Base-by-base conservation (phyloP, 202 grass and related monocot species). In the Elaeis oleifera region DNA sequence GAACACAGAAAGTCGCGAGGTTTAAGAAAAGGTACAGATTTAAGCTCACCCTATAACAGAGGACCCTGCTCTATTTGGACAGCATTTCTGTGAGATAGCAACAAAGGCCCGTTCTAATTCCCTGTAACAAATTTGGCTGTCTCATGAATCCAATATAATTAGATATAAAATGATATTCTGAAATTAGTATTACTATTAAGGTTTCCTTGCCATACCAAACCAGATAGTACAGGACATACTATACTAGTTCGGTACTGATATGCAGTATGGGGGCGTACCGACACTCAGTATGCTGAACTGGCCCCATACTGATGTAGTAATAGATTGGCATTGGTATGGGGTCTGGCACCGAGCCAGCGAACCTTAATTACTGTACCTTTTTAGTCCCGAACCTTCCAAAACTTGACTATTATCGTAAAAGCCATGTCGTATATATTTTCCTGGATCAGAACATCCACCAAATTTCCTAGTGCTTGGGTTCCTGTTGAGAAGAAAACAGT, bases 361-460 rank as follows among this genome's bases (percentile, higher is more conserved):
- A 24, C 23, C 23, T 24, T 24, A 24, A 24, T 24, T 24, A 2
- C 59, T n/a, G 2, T 50, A 97, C 92, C 88, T 81, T 77, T 89
- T 81, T 74, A 89, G 74, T 66, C 68, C 79, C 51, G 92, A 89
- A 20, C 68, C 79, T 96, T 96, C 87, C 71, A 79, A 67, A 91
- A 91, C 58, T 91, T 91, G 25, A 97, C 70, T 54, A 97, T 81
- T 26, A 97, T 69, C 61, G 81, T 97, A 70, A 97, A 91, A 55
- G 71, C 92, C 70, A 90, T 61, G 50, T 91, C 88, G 53, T 86
- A 84, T 49, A 97, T 75, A 77, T 81, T 91, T 74, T 91, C 77
- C 55, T 77, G 74, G 74, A 97, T 89, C 75, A 97, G 80, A 81
- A 89, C 71, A 74, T 97, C 88, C 48, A 76, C 74, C 71, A 89